Percentiles rank a stretch among this genome's conserved stretches.
These are phyloP conservation scores for Suillus sp. DNA, from an alignment of 768 basidiomycete genomes.

Conservation along the genomic window DNA sequence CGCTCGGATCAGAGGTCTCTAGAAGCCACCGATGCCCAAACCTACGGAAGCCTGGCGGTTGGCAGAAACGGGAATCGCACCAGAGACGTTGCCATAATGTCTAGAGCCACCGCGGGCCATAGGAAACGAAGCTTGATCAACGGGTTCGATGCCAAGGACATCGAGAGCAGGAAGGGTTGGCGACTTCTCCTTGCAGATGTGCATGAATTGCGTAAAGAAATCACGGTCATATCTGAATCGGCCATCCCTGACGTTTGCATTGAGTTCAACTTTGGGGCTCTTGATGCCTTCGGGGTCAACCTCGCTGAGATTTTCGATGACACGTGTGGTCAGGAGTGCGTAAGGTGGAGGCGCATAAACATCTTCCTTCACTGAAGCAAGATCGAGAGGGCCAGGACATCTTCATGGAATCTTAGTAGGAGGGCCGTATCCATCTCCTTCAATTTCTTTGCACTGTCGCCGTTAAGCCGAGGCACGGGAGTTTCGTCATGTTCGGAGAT, in stretches of 20 bases:
- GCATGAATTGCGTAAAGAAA: too few species aligned
- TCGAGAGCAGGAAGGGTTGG: constrained; percentile 85
- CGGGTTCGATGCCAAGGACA: constrained; percentile 86
- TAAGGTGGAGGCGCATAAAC: constrained; percentile 40
- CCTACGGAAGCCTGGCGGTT: constrained; percentile 52
- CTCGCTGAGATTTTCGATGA: constrained; percentile 78
- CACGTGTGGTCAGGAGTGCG: constrained; percentile 77
- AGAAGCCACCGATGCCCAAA: constrained; percentile 43
- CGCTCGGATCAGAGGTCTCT: too few species aligned
- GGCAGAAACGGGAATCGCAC: constrained; percentile 42
- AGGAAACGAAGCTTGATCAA: constrained; percentile 50
- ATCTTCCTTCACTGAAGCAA: constrained; percentile 52
- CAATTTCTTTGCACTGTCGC: constrained; percentile 44
- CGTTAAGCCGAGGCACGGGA: constrained; percentile 28
- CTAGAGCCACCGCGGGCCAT: constrained; percentile 68
- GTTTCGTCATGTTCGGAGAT: constrained; percentile 36
- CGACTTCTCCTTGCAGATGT: constrained; percentile 59
- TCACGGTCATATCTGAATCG: constrained; percentile 87
- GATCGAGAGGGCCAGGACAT: constrained; percentile 75
- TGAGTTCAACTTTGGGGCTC: constrained; percentile 85
- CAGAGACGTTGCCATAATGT: constrained; percentile 51
- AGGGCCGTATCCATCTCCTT: constrained; percentile 67
- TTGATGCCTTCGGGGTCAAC: constrained; percentile 81
- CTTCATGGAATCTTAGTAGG: constrained; percentile 42
- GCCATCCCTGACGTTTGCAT: constrained; percentile 79